Evolutionary conservation across 1,139 yeast genomes (phyloP), one percentile per base, ranked within the genome.

Genomic region (Diutina ranongensis): DNA sequence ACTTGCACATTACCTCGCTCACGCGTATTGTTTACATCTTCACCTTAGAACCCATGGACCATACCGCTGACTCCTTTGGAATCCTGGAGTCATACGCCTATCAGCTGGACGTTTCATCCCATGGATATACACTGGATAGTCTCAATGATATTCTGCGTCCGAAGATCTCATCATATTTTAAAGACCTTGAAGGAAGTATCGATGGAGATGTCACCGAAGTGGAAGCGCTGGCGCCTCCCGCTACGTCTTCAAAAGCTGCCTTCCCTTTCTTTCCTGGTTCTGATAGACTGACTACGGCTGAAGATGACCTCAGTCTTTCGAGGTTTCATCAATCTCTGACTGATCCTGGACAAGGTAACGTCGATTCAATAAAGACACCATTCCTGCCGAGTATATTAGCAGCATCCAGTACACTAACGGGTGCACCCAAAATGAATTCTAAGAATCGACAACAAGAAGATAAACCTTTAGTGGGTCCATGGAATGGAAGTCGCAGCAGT

Each of bases 11-110:
- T 10, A 25, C 28, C 28, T 25, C 28, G 9, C 5, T 7, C 5
- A 10, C 28, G 28, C 28, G 28, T 25, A 15, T 31, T 31, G 34
- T 31, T 31, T 31, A 31, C 34, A 12, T 31, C 8, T 12, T 8
- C 31, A 31, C 34, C 13, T 10, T n/a, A 5, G 34, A 27, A 12
- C 12, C 34, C 34, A 31, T 31, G 34, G 13, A 21, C 28, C 13
- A 35, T 12, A 35, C 28, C 28, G 16, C 15, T 4, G 40, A 35
- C 40, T 19, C 40, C 40, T 13, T 35, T 15, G 40, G 16, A 13
- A 22, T 22, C 18, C 40, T 35, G 32, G 42, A 38, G 42, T 38
- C 42, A 20, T 38, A 38, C 21, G 42, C 42, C 21, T 38, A 38
- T 32, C 42, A 38, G 21, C 33, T 25, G 33, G 16, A 22, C n/a